phyloP scores from a whole-genome alignment of 768 basidiomycete species.

The Candolleomyces eurysporus region DNA sequence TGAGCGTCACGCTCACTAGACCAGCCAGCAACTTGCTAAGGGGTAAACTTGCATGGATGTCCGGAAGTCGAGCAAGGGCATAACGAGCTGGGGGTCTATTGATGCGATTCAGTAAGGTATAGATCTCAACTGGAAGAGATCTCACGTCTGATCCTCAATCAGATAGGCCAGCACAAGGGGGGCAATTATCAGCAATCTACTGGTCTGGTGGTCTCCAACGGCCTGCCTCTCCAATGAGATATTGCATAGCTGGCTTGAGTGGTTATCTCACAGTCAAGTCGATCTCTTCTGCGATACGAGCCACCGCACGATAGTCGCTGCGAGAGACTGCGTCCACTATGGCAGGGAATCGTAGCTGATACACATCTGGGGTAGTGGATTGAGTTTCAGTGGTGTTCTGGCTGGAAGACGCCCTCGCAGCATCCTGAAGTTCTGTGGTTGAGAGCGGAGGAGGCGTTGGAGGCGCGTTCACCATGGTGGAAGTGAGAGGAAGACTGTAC shows the following conservation, averaged over 20 bases:
- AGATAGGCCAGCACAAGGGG: conserved; percentile 68
- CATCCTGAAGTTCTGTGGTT: not conserved
- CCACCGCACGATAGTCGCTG: conserved; percentile 41
- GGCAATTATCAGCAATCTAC: conserved; percentile 50
- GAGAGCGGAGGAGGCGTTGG: conserved; percentile 58
- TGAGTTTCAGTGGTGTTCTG: not conserved
- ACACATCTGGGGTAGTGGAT: conserved; percentile 30
- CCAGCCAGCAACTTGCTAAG: conserved; percentile 44
- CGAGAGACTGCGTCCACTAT: conserved; percentile 45
- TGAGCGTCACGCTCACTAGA: conserved; percentile 49
- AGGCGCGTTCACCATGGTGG: conserved; percentile 54
- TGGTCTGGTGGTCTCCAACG: conserved; percentile 31
- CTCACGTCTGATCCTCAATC: conserved; percentile 62
- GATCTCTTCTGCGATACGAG: conserved; percentile 45
- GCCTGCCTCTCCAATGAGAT: conserved; percentile 27
- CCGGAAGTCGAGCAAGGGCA: conserved; percentile 56
- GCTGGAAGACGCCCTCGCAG: not conserved
- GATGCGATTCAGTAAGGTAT: not conserved
- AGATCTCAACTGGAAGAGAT: conserved; percentile 7
- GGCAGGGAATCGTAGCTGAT: conserved; percentile 43
- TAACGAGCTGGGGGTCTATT: conserved; percentile 58
- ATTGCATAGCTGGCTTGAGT: not conserved
- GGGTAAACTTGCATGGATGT: conserved; percentile 39
- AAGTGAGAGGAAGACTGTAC: conserved; percentile 1
- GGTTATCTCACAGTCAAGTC: conserved; percentile 51